Evolutionary conservation across 164 flowering plant genomes (phyloP).

Genomic region (Liquidambar formosana): DNA sequence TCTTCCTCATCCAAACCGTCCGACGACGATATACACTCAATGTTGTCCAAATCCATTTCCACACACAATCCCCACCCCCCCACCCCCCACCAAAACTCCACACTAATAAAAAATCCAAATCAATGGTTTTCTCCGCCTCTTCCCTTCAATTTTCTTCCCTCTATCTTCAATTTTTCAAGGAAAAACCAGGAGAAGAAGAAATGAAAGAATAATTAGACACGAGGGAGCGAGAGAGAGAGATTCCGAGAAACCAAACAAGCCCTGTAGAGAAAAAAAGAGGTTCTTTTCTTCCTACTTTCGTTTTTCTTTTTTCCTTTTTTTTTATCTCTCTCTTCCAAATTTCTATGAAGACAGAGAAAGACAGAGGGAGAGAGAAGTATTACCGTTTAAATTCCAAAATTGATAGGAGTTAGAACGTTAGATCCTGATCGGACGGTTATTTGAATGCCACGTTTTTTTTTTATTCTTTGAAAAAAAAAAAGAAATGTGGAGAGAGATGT

Average conservation of each 20-base stretch:
- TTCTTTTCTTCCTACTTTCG: slow-evolving; percentile 23
- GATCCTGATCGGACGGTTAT: slow-evolving; percentile 16
- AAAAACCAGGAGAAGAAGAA: background rate
- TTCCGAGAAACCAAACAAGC: slow-evolving; percentile 25
- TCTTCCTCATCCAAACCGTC: slow-evolving; percentile 55
- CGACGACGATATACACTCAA: slow-evolving; percentile 50
- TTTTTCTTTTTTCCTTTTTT: slow-evolving; percentile 3
- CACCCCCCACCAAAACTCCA: background rate
- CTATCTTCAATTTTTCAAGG: background rate
- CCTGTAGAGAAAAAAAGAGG: slow-evolving; percentile 21
- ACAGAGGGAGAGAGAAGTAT: slow-evolving; percentile 24
- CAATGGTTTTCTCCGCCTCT: background rate
- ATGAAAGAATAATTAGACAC: background rate
- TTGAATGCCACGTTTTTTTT: too few relatives aligned
- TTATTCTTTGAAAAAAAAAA: too few relatives aligned
- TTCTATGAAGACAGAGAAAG: slow-evolving; percentile 18
- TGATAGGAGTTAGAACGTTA: background rate
- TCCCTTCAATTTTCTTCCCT: background rate
- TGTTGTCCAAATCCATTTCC: slow-evolving; percentile 48
- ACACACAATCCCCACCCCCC: background rate
- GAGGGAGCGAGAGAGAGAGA: slow-evolving; percentile 3
- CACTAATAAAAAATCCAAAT: background rate
- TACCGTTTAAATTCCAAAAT: slow-evolving; percentile 15
- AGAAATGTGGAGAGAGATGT: too few relatives aligned
- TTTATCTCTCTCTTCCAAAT: slow-evolving; percentile 3